A percentile compares a stretch with the other conserved stretches of the same genome.
Evolutionary conservation across 257 asterid genomes (phyloP).

Genomic region (Ilex aquifolium): DNA sequence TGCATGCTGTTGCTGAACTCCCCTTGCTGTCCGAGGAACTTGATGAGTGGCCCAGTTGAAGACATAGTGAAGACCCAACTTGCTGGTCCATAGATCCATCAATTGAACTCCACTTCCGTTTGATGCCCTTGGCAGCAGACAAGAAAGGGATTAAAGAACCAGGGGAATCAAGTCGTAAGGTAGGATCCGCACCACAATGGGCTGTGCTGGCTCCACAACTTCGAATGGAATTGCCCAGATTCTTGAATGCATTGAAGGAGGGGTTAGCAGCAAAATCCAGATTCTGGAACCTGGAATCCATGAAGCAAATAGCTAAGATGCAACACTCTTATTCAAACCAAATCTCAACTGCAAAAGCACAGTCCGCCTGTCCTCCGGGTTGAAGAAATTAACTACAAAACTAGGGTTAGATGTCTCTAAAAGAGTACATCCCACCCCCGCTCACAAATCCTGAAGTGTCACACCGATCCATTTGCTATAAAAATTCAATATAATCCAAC

Average conservation of each 20-base stretch:
- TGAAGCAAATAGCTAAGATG: slow-evolving; percentile 34
- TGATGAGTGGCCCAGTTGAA: slow-evolving; percentile 74
- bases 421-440: slow-evolving; percentile 77
- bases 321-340: slow-evolving; percentile 38
- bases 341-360: slow-evolving; percentile 48
- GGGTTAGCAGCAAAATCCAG: slow-evolving; percentile 74
- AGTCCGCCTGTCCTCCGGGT: slow-evolving; percentile 89
- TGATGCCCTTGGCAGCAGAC: slow-evolving; percentile 52
- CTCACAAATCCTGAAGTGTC: slow-evolving; percentile 98
- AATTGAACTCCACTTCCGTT: slow-evolving; percentile 58
- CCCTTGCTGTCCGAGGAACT: slow-evolving; percentile 95
- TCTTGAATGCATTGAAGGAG: slow-evolving; percentile 48
- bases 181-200: slow-evolving; percentile 57
- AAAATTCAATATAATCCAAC: slow-evolving; percentile 6
- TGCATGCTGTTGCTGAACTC: slow-evolving; percentile 84
- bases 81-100: slow-evolving; percentile 36
- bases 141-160: slow-evolving; percentile 33
- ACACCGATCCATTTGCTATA: slow-evolving; percentile 68
- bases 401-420: slow-evolving; percentile 59
- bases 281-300: slow-evolving; percentile 71
- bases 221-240: slow-evolving; percentile 51
- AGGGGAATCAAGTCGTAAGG: slow-evolving; percentile 67
- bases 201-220: slow-evolving; percentile 34
- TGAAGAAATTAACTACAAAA: slow-evolving; percentile 35
- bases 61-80: slow-evolving; percentile 41